Base-by-base conservation (phyloP, 176 grass and related monocot genomes). In the Rhipidocladum racemiflorum region DNA sequence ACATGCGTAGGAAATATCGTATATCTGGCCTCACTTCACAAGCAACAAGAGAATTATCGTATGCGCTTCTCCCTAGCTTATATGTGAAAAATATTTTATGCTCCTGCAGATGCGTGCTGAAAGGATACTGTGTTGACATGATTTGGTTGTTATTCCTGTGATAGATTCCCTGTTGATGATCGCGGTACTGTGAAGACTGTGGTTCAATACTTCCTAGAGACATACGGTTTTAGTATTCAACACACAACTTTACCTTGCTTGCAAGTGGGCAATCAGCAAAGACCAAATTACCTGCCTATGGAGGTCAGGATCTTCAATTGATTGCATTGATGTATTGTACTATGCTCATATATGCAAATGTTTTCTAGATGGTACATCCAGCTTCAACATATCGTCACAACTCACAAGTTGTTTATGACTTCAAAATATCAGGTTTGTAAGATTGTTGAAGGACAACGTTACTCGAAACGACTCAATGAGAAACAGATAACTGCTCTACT, bases 221-320 rank as follows among this genome's bases (percentile, higher is more conserved):
- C 94, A 0, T 97, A 97, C 43, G 94, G 94, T 68, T 97, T 97
- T 72, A 93, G 88, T 77, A 97, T 97, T 61, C 86, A 93, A 35
- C 94, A 97, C 79, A 97, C 94, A 23, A 93, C 91, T 81, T 87
- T 93, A 50, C 94, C 94, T 74, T 97, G 94, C 69, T 90, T 97
- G 84, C 94, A 97, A 91, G 94, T 97, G 85, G 94, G 94, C 55
- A 97, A 91, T 93, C 91, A 93, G 50, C 94, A 97, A 80, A 91
- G 94, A 75, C 94, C 94, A 34, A 97, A 97, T 80, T 97, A 97
- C 87, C 86, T 93, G 14, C 94, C 94, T 28, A 97, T 97, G 94
- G 94, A 97, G 83, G 93, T 95, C 76, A 57, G 64, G 45, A 39
- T 84, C 18, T 70, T 80, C 23, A 45, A n/a, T 57, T 2, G 11